Base-by-base conservation (phyloP, 2,329 filamentous ascomycete genomes). In the Botrytis medusae region DNA sequence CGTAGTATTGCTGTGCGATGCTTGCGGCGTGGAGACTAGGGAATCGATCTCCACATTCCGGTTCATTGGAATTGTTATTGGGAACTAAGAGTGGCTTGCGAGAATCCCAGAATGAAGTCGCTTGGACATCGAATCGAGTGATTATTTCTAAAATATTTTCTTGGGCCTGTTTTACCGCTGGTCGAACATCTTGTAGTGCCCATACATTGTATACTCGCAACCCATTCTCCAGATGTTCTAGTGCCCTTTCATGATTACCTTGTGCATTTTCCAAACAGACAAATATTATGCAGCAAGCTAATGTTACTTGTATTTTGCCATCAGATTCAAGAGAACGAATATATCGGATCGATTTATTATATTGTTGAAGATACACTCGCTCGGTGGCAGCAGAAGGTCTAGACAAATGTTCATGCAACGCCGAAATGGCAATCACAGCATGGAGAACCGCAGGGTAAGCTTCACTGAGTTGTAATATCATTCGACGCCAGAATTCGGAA, bases 281-380 rank as follows among this genome's bases (percentile, higher is more conserved):
- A 63, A 77, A 77, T 22, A 77, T 51, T 64, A 76, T 69, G 59
- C 76, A 77, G 59, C 76, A 77, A 20, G 71, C 72, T 46, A 76
- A 64, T 7, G 74, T 74, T 34, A 73, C 62, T 40, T 74, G 62
- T 25, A 72, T 61, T 44, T 72, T 44, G n/a, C 73, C 64, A 10
- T 63, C 44, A 32, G 61, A 44, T n/a, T 64, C 60, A 9, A 42
- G 65, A 6, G 65, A 40, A 32, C 74, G 70, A 4, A 74, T 63
- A n/a, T 72, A 44, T 20, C 70, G 51, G 44, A 74, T 76, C 20
- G 73, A 73, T 71, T 69, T 71, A 18, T 71, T 71, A 22, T 71
- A 71, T 32, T 71, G 69, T 12, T 64, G 60, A 16, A 71, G 37
- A 32, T 64, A 71, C 29, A 54, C 25, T 48, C 59, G 57, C n/a